These are phyloP conservation scores for Amanita polypyramis DNA, from an alignment of 768 basidiomycete species.

Conservation along the genomic window DNA sequence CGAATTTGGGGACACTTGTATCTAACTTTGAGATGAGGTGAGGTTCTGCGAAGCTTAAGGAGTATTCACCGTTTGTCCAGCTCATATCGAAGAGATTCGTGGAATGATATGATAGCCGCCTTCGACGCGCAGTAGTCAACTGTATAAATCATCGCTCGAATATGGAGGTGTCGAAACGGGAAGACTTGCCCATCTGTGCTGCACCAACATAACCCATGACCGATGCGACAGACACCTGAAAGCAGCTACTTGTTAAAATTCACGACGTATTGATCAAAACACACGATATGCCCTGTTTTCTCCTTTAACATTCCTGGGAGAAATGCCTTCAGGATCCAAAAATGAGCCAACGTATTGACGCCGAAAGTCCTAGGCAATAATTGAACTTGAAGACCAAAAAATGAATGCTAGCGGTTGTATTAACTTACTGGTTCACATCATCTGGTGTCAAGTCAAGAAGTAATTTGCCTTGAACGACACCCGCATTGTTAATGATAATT, in stretches of 20 bases:
- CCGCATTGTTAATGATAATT: slow-evolving; percentile 90
- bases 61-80: slow-evolving; percentile 57
- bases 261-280: slow-evolving; percentile 14
- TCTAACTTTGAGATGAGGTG: slow-evolving; percentile 22
- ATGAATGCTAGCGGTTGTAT: not conserved
- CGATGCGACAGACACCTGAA: slow-evolving; percentile 69
- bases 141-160: slow-evolving; percentile 18
- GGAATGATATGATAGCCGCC: slow-evolving; percentile 72
- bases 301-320: slow-evolving; percentile 75
- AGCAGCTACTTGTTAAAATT: not conserved
- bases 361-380: slow-evolving; percentile 61
- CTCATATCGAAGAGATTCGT: slow-evolving; percentile 83
- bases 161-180: not conserved
- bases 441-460: slow-evolving; percentile 68
- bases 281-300: slow-evolving; percentile 77
- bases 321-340: slow-evolving; percentile 90
- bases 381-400: too few relatives aligned
- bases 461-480: slow-evolving; percentile 83
- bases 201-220: slow-evolving; percentile 61
- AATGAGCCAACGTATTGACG: slow-evolving; percentile 83
- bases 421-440: slow-evolving; percentile 66
- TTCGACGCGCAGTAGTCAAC: slow-evolving; percentile 92
- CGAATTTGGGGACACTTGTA: slow-evolving; percentile 68
- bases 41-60: not conserved
- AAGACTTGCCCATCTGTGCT: slow-evolving; percentile 56